A percentile compares a stretch with the other conserved stretches of the same genome.
Evolutionary conservation across 2,329 filamentous ascomycete species (phyloP).

Genomic region (Cryphonectria radicalis): DNA sequence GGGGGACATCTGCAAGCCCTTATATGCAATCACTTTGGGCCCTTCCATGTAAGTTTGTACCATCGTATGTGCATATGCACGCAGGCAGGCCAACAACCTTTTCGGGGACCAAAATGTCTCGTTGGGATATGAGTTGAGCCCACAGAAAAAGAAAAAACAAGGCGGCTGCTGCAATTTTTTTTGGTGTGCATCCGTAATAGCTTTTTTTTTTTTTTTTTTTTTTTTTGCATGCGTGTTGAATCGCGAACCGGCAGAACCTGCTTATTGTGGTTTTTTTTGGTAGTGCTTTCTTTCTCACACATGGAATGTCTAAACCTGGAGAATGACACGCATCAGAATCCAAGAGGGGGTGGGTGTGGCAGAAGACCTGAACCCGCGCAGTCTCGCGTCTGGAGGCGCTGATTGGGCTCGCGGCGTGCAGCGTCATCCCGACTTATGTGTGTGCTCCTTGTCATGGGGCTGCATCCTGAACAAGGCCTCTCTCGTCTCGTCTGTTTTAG

Average conservation of each 20-base stretch:
- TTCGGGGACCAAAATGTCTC: neutral
- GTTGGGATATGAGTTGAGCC: neutral
- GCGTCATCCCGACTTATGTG: constrained; percentile 16
- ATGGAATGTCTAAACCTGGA: neutral
- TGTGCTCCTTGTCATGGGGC: neutral
- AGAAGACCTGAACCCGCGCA: neutral
- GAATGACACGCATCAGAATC: neutral
- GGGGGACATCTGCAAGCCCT: neutral
- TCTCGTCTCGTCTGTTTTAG: constrained; percentile 6
- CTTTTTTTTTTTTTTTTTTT: neutral
- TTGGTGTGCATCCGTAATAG: neutral
- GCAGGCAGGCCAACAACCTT: neutral
- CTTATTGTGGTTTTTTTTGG: neutral
- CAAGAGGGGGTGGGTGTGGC: neutral
- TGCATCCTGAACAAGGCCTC: constrained; percentile 12
- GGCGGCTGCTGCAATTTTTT: neutral
- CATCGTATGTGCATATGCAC: no score
- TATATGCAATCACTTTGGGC: neutral
- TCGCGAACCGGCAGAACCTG: neutral
- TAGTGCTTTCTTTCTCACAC: neutral
- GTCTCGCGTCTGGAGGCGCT: constrained; percentile 25
- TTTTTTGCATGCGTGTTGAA: neutral
- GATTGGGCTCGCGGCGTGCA: constrained; percentile 20
- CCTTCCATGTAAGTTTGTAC: neutral
- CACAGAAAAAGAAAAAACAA: neutral